Evolutionary conservation across 305 asterid species (phyloP), one percentile per base, ranked within the genome.

Genomic region (Lippia alba): DNA sequence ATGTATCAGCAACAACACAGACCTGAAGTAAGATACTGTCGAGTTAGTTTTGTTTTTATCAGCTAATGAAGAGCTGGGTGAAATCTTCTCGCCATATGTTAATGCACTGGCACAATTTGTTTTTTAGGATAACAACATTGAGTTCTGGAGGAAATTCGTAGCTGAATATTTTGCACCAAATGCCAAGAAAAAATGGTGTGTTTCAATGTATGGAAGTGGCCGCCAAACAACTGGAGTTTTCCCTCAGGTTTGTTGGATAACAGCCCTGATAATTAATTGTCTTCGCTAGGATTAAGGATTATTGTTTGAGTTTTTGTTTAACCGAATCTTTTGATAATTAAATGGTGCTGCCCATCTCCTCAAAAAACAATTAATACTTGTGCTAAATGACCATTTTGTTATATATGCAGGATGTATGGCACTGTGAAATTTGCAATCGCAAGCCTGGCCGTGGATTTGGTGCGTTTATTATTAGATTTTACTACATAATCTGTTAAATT

Each of bases 361-460:
- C 46, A 41, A 19, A 33, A 51, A 20, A 11, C 18, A 45, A 67
- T 34, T 33, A 64, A 55, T 7, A 61, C 19, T 18, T 57, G 20
- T 61, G 69, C 50, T 17, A 59, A 24, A 3, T 69, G 30, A 24
- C 16, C 8, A 30, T 61, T 15, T 61, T 12, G 34, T 19, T 70
- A 6, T 60, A 50, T 20, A 49, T 87, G 89, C 84, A 91, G 97
- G 95, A 86, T 79, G 85, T 85, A 45, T 91, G 97, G 97, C 94
- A 86, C 46, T 91, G 96, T 60, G 91, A 86, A 71, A 86, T 91
- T 75, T 91, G 97, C 87, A 89, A 87, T 67, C 81, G 85, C 20
- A 91, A 82, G 86, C 96, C 97, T 40, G 90, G 95, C 55, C 97
- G 95, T 75, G 97, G 97, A 72, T 91, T 89, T 82, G 97, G 97